Base-by-base conservation (phyloP, 495 filamentous ascomycete genomes). In the Aspergillus sparsus region DNA sequence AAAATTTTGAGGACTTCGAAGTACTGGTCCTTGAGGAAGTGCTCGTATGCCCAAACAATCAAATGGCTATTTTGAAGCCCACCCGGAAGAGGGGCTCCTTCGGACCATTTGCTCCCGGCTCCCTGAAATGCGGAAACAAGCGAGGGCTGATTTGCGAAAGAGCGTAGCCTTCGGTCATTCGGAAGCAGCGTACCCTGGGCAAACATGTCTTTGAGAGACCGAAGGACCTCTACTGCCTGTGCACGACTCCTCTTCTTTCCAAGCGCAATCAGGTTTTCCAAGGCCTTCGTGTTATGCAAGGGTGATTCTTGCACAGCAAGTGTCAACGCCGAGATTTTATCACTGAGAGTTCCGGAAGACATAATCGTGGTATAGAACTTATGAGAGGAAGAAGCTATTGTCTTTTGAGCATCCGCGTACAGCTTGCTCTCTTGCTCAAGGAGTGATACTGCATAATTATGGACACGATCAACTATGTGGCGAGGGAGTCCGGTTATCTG, bases 351-450 rank as follows among this genome's bases (percentile, higher is more conserved):
- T 76, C 94, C 94, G 2, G 92, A 92, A 13, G 92, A 77, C 94
- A 98, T 97, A 71, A 98, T 96, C 6, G 92, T 95, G 2, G 90
- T 89, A 77, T 97, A 86, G 79, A 98, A 98, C 72, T 89, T 94
- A 68, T 93, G 87, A 9, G 92, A 89, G 1, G 94, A 97, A 44
- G 89, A 88, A 21, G 83, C 76, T 1, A 80, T 80, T 9, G 77
- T 71, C 55, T 81, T 63, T 63, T 82, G 62, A 66, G 81, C 73
- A 39, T 75, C 72, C 9, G 76, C 72, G 70, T 91, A 88, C 73
- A 87, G 61, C 45, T 82, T 73, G 71, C 81, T 82, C 75, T 98
- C 94, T 32, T 83, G 75, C 55, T 92, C 85, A 2, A 98, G 79
- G 15, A 97, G 76, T 4, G 79, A 78, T 45, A 86, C 83, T 9